These are phyloP conservation scores for Calcarisporium arbuscula DNA, from an alignment of 2,329 filamentous ascomycete species.

Conservation along the genomic window DNA sequence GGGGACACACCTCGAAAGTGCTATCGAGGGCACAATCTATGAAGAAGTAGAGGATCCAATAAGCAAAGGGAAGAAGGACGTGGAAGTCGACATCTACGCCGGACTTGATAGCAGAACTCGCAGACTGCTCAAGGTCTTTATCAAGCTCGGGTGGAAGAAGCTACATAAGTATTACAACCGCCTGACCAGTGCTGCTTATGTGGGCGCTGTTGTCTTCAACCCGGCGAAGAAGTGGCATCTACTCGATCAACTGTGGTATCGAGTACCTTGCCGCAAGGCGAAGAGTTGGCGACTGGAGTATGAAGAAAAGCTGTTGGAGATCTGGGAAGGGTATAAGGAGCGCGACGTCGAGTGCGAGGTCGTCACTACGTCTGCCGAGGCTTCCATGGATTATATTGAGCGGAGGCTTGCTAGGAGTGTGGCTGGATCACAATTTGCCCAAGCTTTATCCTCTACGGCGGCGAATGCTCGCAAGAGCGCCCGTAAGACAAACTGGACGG, in stretches of 20 bases:
- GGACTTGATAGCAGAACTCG: slow-evolving; percentile 3
- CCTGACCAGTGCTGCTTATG: slow-evolving; percentile 1
- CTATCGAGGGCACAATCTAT: too few species aligned
- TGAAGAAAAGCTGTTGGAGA: too few species aligned
- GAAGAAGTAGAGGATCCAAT: too few species aligned
- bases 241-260: slow-evolving; percentile 5
- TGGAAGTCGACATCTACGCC: neutral
- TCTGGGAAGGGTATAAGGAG: too few species aligned
- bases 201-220: slow-evolving; percentile 4
- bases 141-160: slow-evolving; percentile 6
- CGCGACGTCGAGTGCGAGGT: too few species aligned
- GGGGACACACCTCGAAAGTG: too few species aligned
- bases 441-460: slow-evolving; percentile 2
- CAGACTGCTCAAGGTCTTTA: slow-evolving; percentile 2
- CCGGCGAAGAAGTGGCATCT: slow-evolving; percentile 4
- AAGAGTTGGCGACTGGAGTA: slow-evolving; percentile 4
- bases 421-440: neutral
- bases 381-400: slow-evolving; percentile 2
- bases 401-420: slow-evolving; percentile 1
- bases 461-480: neutral
- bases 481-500: slow-evolving; percentile 3
- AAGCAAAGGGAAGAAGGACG: neutral
- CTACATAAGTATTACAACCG: slow-evolving; percentile 4
- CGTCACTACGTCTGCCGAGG: too few species aligned
- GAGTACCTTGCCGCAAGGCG: slow-evolving; percentile 2